Conservation (phyloP, 2,329 filamentous ascomycete genomes). For the Hypomyces rosellus region DNA sequence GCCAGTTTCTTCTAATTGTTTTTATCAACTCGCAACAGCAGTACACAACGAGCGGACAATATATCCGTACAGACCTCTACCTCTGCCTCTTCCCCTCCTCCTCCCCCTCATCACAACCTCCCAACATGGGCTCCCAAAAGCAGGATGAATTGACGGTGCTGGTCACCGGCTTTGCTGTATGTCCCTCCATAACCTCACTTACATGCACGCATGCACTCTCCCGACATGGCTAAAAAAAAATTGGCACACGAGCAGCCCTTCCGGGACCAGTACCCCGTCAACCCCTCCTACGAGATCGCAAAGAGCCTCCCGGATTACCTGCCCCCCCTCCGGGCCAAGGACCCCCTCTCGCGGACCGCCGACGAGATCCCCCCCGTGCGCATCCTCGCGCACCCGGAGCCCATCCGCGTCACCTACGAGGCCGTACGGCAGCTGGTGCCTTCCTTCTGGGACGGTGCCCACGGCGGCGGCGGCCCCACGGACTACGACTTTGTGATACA, state of each 20-base stretch:
- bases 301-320: constrained; percentile 60
- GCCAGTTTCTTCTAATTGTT: no score
- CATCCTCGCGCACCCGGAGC: constrained; percentile 57
- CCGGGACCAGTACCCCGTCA: constrained; percentile 61
- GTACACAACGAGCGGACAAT: no score
- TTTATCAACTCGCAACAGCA: no score
- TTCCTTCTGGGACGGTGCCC: constrained; percentile 45
- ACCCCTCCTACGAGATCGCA: constrained; percentile 78
- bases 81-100: no score
- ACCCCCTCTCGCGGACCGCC: constrained; percentile 24
- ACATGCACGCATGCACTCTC: neutral
- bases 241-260: constrained; percentile 60
- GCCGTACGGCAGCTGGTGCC: constrained; percentile 60
- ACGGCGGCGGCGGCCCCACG: constrained; percentile 24
- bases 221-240: neutral
- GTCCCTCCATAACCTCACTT: constrained; percentile 18
- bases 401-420: constrained; percentile 66
- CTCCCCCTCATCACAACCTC: no score
- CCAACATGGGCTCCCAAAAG: constrained; percentile 30
- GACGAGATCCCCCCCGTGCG: constrained; percentile 42
- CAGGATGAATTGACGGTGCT: constrained; percentile 50
- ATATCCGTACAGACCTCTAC: no score
- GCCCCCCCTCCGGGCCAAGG: constrained; percentile 42
- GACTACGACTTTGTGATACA: constrained; percentile 63
- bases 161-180: constrained; percentile 56